phyloP scores from a whole-genome alignment of 352 stramenopile genomes.

The Lagenidium giganteum region DNA sequence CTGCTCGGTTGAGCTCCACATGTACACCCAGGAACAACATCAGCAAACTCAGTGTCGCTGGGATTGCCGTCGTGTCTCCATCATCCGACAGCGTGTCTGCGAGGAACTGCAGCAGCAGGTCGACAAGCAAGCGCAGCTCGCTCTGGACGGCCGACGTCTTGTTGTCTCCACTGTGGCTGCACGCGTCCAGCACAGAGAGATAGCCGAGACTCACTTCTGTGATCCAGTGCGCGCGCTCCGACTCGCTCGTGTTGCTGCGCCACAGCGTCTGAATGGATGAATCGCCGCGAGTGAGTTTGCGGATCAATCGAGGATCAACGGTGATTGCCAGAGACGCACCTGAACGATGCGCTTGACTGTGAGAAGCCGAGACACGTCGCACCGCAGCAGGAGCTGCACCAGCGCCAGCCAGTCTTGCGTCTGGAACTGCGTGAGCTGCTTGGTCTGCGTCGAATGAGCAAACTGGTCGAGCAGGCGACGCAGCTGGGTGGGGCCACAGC shows the following conservation, averaged over 20 bases:
- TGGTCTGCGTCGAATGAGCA: slow-evolving; percentile 18
- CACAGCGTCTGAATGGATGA: slow-evolving; percentile 29
- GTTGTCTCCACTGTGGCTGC: slow-evolving; percentile 9
- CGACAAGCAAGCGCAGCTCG: slow-evolving; percentile 48
- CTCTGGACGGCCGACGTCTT: slow-evolving; percentile 18
- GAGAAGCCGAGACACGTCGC: slow-evolving; percentile 39
- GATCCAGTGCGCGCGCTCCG: slow-evolving; percentile 72
- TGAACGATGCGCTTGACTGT: slow-evolving; percentile 54
- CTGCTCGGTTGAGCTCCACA: too few species aligned
- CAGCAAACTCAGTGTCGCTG: neutral
- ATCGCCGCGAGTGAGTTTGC: too few species aligned
- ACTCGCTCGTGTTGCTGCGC: slow-evolving; percentile 43
- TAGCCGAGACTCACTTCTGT: slow-evolving; percentile 73
- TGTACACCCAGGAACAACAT: slow-evolving; percentile 24
- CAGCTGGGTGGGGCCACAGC: too few species aligned
- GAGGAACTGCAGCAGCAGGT: slow-evolving; percentile 52
- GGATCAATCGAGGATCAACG: too few species aligned
- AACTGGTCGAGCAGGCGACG: slow-evolving; percentile 57
- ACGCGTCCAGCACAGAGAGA: slow-evolving; percentile 33
- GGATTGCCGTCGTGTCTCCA: neutral
- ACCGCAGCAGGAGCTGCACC: slow-evolving; percentile 55
- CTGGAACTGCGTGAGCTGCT: too few species aligned
- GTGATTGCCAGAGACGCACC: slow-evolving; percentile 3
- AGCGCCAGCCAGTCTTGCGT: slow-evolving; percentile 53
- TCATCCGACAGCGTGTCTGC: slow-evolving; percentile 10